Percentiles rank a stretch among this genome's conserved stretches.
Conservation (phyloP, 2,329 filamentous ascomycete species). For the Sporothrix protearum region DNA sequence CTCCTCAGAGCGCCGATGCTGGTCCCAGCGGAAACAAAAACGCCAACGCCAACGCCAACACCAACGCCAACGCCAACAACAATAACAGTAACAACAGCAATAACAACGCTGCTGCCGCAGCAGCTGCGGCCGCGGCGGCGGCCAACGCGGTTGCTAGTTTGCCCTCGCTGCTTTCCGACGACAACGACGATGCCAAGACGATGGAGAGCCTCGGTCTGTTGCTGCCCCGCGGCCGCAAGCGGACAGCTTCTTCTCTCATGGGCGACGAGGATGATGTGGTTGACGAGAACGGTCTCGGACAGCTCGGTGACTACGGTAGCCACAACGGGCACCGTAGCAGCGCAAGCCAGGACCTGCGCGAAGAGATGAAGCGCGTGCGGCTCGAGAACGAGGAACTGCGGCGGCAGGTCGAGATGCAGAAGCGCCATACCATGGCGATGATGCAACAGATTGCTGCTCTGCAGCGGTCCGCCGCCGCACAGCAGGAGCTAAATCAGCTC, state of each 20-base stretch:
- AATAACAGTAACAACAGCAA: no score
- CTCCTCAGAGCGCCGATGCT: not conserved
- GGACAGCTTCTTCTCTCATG: slow-evolving; percentile 22
- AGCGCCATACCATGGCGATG: slow-evolving; percentile 45
- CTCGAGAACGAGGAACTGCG: slow-evolving; percentile 60
- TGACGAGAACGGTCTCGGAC: slow-evolving; percentile 23
- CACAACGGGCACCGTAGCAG: slow-evolving; percentile 35
- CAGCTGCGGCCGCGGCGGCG: not conserved
- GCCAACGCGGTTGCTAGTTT: slow-evolving; percentile 17
- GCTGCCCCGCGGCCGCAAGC: slow-evolving; percentile 17
- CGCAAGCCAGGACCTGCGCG: slow-evolving; percentile 47
- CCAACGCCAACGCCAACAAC: not conserved
- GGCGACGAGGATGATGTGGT: slow-evolving; percentile 13
- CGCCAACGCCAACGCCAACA: not conserved
- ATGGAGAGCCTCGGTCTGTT: slow-evolving; percentile 23
- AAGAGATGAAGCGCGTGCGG: slow-evolving; percentile 65
- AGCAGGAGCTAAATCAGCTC: slow-evolving; percentile 19
- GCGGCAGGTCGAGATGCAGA: slow-evolving; percentile 48
- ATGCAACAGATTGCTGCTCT: slow-evolving; percentile 49
- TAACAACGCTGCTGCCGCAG: not conserved
- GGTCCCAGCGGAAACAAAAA: not conserved
- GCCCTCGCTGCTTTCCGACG: slow-evolving; percentile 16
- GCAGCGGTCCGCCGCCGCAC: slow-evolving; percentile 39
- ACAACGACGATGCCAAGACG: slow-evolving; percentile 19
- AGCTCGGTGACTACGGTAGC: slow-evolving; percentile 27